A percentile compares a stretch with the other conserved stretches of the same genome.
phyloP scores from a whole-genome alignment of 164 flowering plant species.

The Vitis amurensis region DNA sequence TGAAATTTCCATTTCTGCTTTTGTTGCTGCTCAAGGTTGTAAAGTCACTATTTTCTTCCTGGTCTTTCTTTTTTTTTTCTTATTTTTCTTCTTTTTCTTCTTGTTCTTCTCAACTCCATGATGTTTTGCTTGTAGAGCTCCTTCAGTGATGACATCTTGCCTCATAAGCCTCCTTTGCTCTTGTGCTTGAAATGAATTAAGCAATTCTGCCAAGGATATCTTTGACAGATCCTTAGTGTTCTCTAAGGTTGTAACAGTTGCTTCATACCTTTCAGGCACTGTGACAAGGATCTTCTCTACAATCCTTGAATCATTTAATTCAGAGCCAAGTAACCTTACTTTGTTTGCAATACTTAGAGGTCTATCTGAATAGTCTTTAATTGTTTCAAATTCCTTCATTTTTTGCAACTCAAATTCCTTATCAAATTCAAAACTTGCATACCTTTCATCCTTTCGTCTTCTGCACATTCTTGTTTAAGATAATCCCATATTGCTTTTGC shows the following conservation, averaged over 20 bases:
- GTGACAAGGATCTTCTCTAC: too few relatives aligned
- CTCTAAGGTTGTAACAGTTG: too few relatives aligned
- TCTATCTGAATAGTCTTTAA: too few relatives aligned
- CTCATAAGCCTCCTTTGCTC: not conserved
- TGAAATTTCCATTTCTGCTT: too few relatives aligned
- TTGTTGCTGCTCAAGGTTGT: too few relatives aligned
- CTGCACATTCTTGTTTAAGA: not conserved
- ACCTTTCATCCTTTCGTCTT: not conserved
- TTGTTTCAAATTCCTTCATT: too few relatives aligned
- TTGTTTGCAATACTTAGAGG: not conserved
- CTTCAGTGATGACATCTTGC: not conserved
- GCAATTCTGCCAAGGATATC: not conserved
- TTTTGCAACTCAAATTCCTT: constrained; percentile 5
- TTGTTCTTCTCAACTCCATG: not conserved
- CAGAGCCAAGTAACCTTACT: not conserved
- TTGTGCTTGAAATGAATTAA: constrained; percentile 8
- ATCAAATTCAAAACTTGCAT: constrained; percentile 7
- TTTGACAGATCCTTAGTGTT: too few relatives aligned
- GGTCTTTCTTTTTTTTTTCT: too few relatives aligned
- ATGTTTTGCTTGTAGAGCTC: constrained; percentile 1
- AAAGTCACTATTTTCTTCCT: too few relatives aligned
- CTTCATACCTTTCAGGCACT: too few relatives aligned
- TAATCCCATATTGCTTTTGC: constrained; percentile 5
- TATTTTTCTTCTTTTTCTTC: too few relatives aligned
- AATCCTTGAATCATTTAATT: too few relatives aligned